Conservation (phyloP, 768 basidiomycete genomes). For the Agrocybe chaxingu region DNA sequence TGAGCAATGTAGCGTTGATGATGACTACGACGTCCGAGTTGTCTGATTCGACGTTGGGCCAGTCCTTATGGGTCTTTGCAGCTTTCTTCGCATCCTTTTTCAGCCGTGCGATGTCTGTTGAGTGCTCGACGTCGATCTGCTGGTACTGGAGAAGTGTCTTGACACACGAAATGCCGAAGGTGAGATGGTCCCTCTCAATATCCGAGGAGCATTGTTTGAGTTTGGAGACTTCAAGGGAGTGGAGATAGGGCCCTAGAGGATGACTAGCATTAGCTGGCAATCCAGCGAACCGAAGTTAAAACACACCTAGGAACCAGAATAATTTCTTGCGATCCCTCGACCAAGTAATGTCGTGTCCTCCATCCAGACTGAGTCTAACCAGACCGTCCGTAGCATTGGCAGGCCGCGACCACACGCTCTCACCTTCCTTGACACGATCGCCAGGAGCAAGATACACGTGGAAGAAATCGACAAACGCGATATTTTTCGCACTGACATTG, state of each 20-base stretch:
- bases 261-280: not conserved
- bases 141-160: conserved; percentile 54
- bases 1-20: conserved; percentile 65
- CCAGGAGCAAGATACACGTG: conserved; percentile 60
- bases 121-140: conserved; percentile 55
- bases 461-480: conserved; percentile 69
- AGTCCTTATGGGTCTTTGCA: conserved; percentile 15
- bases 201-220: conserved; percentile 44
- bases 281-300: not conserved
- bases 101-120: conserved; percentile 58
- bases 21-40: conserved; percentile 53
- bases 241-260: conserved; percentile 55
- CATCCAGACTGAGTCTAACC: conserved; percentile 64
- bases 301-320: conserved; percentile 73
- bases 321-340: conserved; percentile 60
- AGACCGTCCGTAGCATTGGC: conserved; percentile 61
- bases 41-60: conserved; percentile 9
- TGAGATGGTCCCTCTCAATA: conserved; percentile 45
- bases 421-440: conserved; percentile 32
- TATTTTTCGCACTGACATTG: conserved; percentile 24
- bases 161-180: conserved; percentile 64
- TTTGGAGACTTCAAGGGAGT: conserved; percentile 55
- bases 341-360: conserved; percentile 68
- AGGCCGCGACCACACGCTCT: conserved; percentile 66
- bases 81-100: conserved; percentile 43